phyloP scores from a whole-genome alignment of 2,329 filamentous ascomycete species.

The Hypoxylon sp. region DNA sequence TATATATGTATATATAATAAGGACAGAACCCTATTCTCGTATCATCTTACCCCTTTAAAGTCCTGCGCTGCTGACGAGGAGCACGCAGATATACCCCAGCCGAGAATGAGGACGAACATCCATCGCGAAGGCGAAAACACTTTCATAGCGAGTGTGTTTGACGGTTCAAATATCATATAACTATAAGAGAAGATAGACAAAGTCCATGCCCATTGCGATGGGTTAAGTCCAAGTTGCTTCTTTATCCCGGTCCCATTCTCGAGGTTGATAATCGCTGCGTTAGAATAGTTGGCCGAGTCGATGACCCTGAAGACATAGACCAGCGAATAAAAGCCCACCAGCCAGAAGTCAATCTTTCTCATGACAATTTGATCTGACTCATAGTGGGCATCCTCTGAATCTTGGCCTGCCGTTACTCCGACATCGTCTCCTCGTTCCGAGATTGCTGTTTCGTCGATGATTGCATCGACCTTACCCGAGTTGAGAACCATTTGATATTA shows the following conservation, averaged over 20 bases:
- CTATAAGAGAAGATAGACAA: slow-evolving; percentile 60
- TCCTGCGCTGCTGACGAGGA: slow-evolving; percentile 55
- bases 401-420: slow-evolving; percentile 8
- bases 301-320: slow-evolving; percentile 60
- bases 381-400: slow-evolving; percentile 16
- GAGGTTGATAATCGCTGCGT: slow-evolving; percentile 60
- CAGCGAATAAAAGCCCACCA: slow-evolving; percentile 55
- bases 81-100: slow-evolving; percentile 58
- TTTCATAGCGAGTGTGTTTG: slow-evolving; percentile 58
- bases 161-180: slow-evolving; percentile 58
- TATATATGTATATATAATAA: background rate
- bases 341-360: slow-evolving; percentile 56
- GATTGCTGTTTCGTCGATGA: slow-evolving; percentile 25
- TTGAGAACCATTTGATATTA: slow-evolving; percentile 22
- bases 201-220: slow-evolving; percentile 58
- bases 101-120: slow-evolving; percentile 56
- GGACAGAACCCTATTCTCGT: background rate
- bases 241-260: slow-evolving; percentile 59
- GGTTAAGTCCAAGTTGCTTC: slow-evolving; percentile 54
- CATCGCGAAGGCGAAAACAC: slow-evolving; percentile 54
- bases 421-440: slow-evolving; percentile 14
- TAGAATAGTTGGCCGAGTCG: slow-evolving; percentile 58
- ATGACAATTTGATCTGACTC: slow-evolving; percentile 53
- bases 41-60: slow-evolving; percentile 50
- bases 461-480: slow-evolving; percentile 25